These are phyloP conservation scores for Alternaria angustiovoidea DNA, from an alignment of 2,329 filamentous ascomycete species.

Conservation along the genomic window DNA sequence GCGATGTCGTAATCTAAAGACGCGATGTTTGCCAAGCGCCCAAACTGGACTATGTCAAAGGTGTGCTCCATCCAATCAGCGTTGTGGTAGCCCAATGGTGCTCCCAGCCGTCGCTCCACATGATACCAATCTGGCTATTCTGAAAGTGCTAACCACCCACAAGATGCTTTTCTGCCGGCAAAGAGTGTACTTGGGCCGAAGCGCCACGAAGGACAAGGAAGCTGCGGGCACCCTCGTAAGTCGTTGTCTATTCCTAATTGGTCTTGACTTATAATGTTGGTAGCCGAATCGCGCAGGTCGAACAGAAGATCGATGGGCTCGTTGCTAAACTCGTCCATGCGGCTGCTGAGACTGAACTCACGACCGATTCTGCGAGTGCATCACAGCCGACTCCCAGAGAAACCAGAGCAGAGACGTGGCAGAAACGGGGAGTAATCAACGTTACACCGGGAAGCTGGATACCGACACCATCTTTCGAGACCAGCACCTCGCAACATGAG, in stretches of 20 bases:
- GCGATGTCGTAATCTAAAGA: constrained; percentile 45
- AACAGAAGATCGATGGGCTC: constrained; percentile 48
- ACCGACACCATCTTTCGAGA: constrained; percentile 34
- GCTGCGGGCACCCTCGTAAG: constrained; percentile 45
- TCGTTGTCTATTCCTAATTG: neutral
- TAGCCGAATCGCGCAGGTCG: constrained; percentile 48
- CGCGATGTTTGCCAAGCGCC: constrained; percentile 43
- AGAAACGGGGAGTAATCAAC: neutral
- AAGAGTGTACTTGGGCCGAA: constrained; percentile 46
- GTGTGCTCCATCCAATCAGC: constrained; percentile 22
- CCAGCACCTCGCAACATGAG: constrained; percentile 11
- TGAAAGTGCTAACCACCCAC: constrained; percentile 3
- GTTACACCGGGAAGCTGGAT: constrained; percentile 41
- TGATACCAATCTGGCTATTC: neutral
- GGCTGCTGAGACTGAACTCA: constrained; percentile 2
- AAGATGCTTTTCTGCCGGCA: constrained; percentile 38
- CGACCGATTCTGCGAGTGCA: neutral
- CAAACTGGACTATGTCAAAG: constrained; percentile 41
- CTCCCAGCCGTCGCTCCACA: neutral
- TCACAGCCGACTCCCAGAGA: neutral
- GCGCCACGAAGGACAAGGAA: constrained; percentile 36
- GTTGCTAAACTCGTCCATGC: constrained; percentile 41
- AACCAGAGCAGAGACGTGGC: constrained; percentile 2
- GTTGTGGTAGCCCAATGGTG: neutral
- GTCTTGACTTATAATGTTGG: neutral